Evolutionary conservation across 805 yeast species (phyloP).

Genomic region (Naumovozyma baii): DNA sequence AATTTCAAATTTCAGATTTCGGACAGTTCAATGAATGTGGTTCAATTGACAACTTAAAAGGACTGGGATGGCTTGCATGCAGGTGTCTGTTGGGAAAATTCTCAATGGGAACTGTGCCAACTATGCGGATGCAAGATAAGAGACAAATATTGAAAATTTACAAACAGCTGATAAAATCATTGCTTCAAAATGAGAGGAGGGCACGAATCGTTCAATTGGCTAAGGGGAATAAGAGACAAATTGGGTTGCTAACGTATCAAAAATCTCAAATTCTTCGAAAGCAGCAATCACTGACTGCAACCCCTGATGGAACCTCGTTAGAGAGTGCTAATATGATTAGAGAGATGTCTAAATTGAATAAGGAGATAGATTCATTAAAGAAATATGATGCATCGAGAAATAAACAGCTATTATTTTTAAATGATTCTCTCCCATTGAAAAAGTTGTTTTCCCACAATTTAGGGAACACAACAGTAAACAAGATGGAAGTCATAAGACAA

Average conservation of each 20-base stretch:
- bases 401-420: slow-evolving; percentile 11
- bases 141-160: slow-evolving; percentile 8
- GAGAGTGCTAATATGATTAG: too few species aligned
- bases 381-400: slow-evolving; percentile 7
- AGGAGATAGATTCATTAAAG: slow-evolving; percentile 11
- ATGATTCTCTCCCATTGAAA: slow-evolving; percentile 11
- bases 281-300: slow-evolving; percentile 2
- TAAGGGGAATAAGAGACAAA: slow-evolving; percentile 14
- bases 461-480: not conserved
- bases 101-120: not conserved
- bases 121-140: not conserved
- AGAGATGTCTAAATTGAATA: slow-evolving; percentile 9
- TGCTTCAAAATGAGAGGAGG: slow-evolving; percentile 17
- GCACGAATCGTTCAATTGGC: slow-evolving; percentile 13
- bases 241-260: slow-evolving; percentile 19
- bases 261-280: slow-evolving; percentile 15
- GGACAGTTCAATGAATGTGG: not conserved
- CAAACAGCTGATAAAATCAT: slow-evolving; percentile 14
- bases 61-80: too few species aligned
- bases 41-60: too few species aligned
- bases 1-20: too few species aligned
- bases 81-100: too few species aligned
- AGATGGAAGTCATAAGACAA: not conserved
- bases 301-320: too few species aligned
- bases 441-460: slow-evolving; percentile 1